These are phyloP conservation scores for Corniculantispora saksenae DNA, from an alignment of 2,329 filamentous ascomycete species.

Conservation along the genomic window DNA sequence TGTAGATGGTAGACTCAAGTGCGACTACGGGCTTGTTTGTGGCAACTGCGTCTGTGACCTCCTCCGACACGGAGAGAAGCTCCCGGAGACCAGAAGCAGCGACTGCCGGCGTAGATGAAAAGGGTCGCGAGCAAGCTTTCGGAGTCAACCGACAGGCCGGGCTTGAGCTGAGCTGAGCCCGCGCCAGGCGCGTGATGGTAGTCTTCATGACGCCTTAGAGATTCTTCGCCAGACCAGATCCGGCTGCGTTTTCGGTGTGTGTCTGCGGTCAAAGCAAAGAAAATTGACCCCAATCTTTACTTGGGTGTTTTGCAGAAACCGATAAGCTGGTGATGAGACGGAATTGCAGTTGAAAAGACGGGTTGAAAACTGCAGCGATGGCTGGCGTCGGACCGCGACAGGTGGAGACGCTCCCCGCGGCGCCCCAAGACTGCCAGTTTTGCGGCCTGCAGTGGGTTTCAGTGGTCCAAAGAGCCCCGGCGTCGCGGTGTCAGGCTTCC, in stretches of 20 bases:
- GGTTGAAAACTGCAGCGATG: neutral
- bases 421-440: neutral
- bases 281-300: neutral
- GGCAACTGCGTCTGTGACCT: conserved; percentile 75
- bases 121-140: neutral
- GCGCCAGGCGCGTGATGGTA: neutral
- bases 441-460: neutral
- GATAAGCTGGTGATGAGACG: neutral
- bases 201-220: conserved; percentile 6
- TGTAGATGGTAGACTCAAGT: conserved; percentile 95
- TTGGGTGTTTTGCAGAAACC: neutral
- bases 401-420: neutral
- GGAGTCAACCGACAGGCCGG: neutral
- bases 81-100: conserved; percentile 33
- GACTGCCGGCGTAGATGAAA: conserved; percentile 16
- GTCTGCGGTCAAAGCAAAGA: neutral
- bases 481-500: neutral
- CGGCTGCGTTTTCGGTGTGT: neutral
- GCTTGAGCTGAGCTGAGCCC: neutral
- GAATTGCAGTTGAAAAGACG: conserved; percentile 4
- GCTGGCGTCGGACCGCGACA: conserved; percentile 2
- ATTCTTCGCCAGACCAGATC: neutral
- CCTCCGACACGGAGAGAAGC: conserved; percentile 73
- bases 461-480: neutral
- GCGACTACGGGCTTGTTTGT: conserved; percentile 82